Percentiles rank a stretch among this genome's conserved stretches.
These are phyloP conservation scores for Thalassiosira exigua DNA, from an alignment of 352 stramenopile species.

Conservation along the genomic window DNA sequence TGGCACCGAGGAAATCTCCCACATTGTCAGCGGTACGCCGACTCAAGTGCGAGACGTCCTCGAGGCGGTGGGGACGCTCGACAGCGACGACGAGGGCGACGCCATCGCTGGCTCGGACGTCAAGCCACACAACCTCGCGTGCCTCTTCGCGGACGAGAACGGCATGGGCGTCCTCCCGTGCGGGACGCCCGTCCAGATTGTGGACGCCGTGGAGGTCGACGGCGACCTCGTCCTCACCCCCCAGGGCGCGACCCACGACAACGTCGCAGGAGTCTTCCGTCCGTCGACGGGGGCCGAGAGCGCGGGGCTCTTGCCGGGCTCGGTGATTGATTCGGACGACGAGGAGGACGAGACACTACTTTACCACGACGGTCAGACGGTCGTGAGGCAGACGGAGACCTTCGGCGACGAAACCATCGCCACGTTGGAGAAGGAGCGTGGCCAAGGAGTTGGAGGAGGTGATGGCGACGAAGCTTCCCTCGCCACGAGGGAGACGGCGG, in stretches of 20 bases:
- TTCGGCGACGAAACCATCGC: slow-evolving; percentile 55
- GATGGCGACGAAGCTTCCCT: background rate
- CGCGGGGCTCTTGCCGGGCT: slow-evolving; percentile 38
- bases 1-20: slow-evolving; percentile 21
- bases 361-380: slow-evolving; percentile 50
- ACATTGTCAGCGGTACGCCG: slow-evolving; percentile 32
- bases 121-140: slow-evolving; percentile 45
- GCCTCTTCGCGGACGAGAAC: slow-evolving; percentile 37
- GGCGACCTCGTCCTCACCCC: slow-evolving; percentile 40
- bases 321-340: slow-evolving; percentile 44
- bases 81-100: slow-evolving; percentile 2
- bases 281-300: slow-evolving; percentile 16
- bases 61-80: background rate
- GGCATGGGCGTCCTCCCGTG: slow-evolving; percentile 8
- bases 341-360: slow-evolving; percentile 43
- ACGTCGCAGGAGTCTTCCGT: slow-evolving; percentile 35
- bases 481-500: background rate
- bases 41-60: slow-evolving; percentile 20
- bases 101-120: slow-evolving; percentile 23
- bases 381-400: slow-evolving; percentile 33
- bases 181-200: slow-evolving; percentile 24
- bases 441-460: no score
- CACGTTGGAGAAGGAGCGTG: slow-evolving; percentile 20
- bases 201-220: slow-evolving; percentile 44
- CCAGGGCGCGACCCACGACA: slow-evolving; percentile 18